Conservation (phyloP, 371 early-diverging fungal genomes). For the Mortierella sp. region DNA sequence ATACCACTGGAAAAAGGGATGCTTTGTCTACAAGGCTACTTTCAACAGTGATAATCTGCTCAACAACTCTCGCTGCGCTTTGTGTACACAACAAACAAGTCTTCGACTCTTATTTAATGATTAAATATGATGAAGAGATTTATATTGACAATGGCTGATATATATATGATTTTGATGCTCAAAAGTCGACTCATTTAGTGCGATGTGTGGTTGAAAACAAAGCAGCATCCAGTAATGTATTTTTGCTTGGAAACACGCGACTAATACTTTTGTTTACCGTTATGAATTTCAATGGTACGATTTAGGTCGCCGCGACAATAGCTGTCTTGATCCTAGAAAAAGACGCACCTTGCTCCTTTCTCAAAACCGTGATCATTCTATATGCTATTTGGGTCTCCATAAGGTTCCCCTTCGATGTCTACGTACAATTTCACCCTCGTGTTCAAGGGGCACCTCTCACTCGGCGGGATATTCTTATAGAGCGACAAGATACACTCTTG, state of each 20-base stretch:
- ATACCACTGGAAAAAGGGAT: too few relatives aligned
- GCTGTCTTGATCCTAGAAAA: constrained; percentile 30
- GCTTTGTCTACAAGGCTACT: neutral
- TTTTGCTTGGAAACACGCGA: neutral
- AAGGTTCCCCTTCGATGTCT: constrained; percentile 32
- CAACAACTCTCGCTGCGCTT: neutral
- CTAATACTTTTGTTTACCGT: neutral
- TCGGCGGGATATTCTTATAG: constrained; percentile 32
- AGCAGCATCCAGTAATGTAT: too few relatives aligned
- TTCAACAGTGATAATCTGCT: neutral
- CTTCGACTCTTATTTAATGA: neutral
- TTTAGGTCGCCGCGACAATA: constrained; percentile 37
- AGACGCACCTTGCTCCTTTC: constrained; percentile 14
- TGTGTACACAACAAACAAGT: neutral
- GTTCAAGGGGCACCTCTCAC: constrained; percentile 40
- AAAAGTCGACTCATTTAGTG: neutral
- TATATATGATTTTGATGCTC: too few relatives aligned
- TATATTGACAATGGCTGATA: too few relatives aligned
- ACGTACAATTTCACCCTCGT: constrained; percentile 41
- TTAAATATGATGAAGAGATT: neutral
- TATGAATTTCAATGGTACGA: neutral
- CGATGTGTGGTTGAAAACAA: too few relatives aligned
- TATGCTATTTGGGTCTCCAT: constrained; percentile 24
- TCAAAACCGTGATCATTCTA: constrained; percentile 37
- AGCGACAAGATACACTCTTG: constrained; percentile 64